A percentile compares a stretch with the other conserved stretches of the same genome.
These are phyloP conservation scores for Withania somnifera DNA, from an alignment of 305 asterid genomes.

Conservation along the genomic window DNA sequence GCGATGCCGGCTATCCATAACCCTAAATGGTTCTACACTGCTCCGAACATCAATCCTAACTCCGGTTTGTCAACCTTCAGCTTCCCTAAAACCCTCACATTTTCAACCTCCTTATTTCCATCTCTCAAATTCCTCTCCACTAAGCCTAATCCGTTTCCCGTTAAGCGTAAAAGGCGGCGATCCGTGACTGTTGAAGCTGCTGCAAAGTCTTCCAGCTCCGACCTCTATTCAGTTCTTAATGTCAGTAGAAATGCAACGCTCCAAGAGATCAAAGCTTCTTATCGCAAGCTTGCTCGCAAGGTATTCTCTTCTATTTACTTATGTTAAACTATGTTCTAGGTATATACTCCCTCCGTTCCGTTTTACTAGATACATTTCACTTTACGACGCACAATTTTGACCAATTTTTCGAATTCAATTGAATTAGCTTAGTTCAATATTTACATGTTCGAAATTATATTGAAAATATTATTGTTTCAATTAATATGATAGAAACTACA, in stretches of 20 bases:
- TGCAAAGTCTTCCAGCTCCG: constrained; percentile 32
- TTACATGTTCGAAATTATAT: too few relatives aligned
- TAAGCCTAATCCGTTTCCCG: constrained; percentile 3
- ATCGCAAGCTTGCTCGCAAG: constrained; percentile 91
- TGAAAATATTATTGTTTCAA: too few relatives aligned
- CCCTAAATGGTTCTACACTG: not conserved
- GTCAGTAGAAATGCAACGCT: constrained; percentile 66
- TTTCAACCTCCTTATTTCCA: constrained; percentile 2
- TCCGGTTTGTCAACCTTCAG: not conserved
- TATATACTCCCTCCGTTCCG: too few relatives aligned
- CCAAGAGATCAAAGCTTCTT: constrained; percentile 77
- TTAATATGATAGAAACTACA: too few relatives aligned
- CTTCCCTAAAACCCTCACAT: constrained; percentile 4
- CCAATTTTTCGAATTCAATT: too few relatives aligned
- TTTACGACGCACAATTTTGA: too few relatives aligned
- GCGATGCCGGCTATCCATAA: constrained; percentile 9
- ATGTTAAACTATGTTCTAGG: too few relatives aligned
- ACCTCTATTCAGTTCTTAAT: constrained; percentile 67
- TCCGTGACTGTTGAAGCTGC: constrained; percentile 29
- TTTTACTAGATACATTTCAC: too few relatives aligned
- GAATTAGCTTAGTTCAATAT: too few relatives aligned
- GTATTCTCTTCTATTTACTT: constrained; percentile 15
- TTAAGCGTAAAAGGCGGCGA: constrained; percentile 19
- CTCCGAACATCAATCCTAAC: not conserved
- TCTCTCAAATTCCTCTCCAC: constrained; percentile 1